phyloP scores from a whole-genome alignment of 129 eudicot species.

The Centaurea solstitialis region DNA sequence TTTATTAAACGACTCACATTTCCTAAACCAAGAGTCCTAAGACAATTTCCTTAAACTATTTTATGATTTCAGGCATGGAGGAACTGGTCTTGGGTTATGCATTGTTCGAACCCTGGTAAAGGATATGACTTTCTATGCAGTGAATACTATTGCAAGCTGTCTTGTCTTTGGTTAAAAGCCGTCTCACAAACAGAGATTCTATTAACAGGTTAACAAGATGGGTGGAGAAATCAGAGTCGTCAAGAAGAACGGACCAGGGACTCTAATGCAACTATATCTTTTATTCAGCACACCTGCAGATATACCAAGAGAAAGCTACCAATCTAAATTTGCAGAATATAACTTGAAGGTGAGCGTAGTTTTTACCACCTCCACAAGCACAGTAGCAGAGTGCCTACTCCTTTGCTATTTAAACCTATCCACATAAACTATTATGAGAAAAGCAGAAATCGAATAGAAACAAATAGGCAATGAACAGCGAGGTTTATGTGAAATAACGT shows the following conservation, averaged over 20 bases:
- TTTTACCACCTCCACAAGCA: background rate
- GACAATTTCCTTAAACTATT: constrained; percentile 1
- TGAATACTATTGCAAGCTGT: background rate
- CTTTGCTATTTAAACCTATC: background rate
- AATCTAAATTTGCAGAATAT: constrained; percentile 43
- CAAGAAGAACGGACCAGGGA: constrained; percentile 87
- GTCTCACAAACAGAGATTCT: constrained; percentile 4
- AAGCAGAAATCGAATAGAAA: background rate
- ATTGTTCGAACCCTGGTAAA: constrained; percentile 94
- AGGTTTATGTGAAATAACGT: background rate
- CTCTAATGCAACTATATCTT: constrained; percentile 77
- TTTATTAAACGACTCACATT: background rate
- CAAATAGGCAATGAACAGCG: background rate
- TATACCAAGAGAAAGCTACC: constrained; percentile 38
- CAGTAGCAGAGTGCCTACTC: background rate
- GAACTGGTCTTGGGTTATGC: constrained; percentile 98
- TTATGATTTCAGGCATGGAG: constrained; percentile 87
- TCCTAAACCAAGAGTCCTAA: background rate
- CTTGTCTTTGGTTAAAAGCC: background rate
- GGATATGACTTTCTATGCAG: background rate
- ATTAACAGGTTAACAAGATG: constrained; percentile 84
- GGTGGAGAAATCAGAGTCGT: constrained; percentile 94
- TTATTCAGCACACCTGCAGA: constrained; percentile 59
- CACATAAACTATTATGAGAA: background rate
- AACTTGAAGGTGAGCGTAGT: constrained; percentile 51